phyloP scores from a whole-genome alignment of 345 rosid genomes.

The Gossypium anomalum region DNA sequence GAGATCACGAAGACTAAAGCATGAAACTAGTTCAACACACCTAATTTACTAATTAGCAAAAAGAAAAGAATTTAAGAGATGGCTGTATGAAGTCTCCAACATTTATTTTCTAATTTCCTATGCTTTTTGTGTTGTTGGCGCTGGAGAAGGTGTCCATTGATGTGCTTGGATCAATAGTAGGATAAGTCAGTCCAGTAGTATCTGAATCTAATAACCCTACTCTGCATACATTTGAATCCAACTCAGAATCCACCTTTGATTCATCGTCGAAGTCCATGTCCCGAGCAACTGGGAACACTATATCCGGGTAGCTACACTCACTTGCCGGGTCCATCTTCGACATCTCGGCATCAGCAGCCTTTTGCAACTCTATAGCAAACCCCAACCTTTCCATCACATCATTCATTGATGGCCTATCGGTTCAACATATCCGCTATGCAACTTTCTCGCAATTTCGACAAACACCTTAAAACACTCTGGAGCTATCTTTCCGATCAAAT shows the following conservation, averaged over 20 bases:
- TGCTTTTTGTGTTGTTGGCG: not conserved
- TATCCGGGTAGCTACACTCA: not conserved
- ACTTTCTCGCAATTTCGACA: constrained; percentile 14
- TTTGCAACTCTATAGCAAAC: constrained; percentile 26
- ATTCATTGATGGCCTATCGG: constrained; percentile 23
- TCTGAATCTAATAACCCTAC: not conserved
- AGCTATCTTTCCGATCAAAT: constrained; percentile 12
- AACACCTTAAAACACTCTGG: constrained; percentile 17
- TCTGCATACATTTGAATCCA: not conserved
- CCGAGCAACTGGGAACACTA: not conserved
- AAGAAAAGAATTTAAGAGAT: not conserved
- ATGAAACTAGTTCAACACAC: not conserved
- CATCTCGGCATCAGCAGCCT: constrained; percentile 7
- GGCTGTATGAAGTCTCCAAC: not conserved
- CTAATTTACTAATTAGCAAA: not conserved
- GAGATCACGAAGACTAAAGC: too few relatives aligned
- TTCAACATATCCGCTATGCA: constrained; percentile 17
- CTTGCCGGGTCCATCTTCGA: not conserved
- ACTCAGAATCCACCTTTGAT: not conserved
- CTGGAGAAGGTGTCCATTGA: not conserved
- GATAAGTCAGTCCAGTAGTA: not conserved
- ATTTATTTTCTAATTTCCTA: not conserved
- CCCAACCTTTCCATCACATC: constrained; percentile 20
- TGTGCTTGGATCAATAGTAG: not conserved
- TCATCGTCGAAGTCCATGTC: not conserved